These are phyloP conservation scores for Spencermartinsiella europaea DNA, from an alignment of 805 yeast genomes.

Conservation along the genomic window DNA sequence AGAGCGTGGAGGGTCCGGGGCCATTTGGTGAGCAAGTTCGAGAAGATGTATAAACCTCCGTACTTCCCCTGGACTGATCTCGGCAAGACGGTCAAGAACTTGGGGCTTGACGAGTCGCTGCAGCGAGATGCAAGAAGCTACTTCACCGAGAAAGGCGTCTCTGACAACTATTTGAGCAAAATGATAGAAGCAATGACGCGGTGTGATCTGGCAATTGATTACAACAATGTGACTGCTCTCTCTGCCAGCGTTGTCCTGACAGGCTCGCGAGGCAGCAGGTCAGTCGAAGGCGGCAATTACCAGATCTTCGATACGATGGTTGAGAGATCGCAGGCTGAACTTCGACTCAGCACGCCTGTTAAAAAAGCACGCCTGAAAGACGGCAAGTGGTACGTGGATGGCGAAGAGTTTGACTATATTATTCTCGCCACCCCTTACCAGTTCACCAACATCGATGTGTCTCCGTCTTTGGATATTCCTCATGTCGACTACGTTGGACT, in stretches of 20 bases:
- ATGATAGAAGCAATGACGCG: conserved; percentile 40
- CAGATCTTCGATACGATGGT: conserved; percentile 39
- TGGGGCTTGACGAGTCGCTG: conserved; percentile 29
- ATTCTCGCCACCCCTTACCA: conserved; percentile 41
- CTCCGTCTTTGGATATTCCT: conserved; percentile 9
- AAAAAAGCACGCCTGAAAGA: conserved; percentile 14
- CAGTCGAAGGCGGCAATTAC: conserved; percentile 43
- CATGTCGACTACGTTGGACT: conserved; percentile 37
- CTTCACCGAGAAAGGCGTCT: conserved; percentile 25
- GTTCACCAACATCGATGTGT: conserved; percentile 25
- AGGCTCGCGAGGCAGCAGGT: conserved; percentile 32
- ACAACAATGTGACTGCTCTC: conserved; percentile 40
- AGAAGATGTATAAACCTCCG: conserved; percentile 28
- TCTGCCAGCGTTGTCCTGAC: conserved; percentile 39
- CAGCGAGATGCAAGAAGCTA: conserved; percentile 25
- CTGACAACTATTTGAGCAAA: conserved; percentile 27
- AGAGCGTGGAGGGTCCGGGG: conserved; percentile 22
- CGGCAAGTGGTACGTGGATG: conserved; percentile 8
- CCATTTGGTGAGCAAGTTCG: conserved; percentile 27
- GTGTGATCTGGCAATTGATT: conserved; percentile 41
- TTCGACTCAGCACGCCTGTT: conserved; percentile 32
- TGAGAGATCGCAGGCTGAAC: conserved; percentile 32
- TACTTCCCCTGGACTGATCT: conserved; percentile 37
- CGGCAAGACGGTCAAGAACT: conserved; percentile 15
- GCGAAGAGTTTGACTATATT: conserved; percentile 37